Evolutionary conservation across 1,284 basidiomycete genomes (phyloP).

Genomic region (Leucoagaricus sp.): DNA sequence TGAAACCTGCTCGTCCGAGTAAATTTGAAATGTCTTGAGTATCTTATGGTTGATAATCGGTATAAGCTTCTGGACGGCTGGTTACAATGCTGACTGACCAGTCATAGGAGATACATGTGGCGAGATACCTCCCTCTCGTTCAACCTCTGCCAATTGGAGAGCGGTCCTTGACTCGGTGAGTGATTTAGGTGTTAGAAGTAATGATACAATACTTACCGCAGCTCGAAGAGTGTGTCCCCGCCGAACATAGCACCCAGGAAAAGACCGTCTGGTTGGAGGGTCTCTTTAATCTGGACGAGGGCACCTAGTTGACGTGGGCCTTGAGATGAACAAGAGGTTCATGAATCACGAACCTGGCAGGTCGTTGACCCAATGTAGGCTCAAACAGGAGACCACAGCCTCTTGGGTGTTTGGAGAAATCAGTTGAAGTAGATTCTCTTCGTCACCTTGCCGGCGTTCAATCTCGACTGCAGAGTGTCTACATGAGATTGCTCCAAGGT

Average conservation of each 20-base stretch:
- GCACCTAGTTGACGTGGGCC: conserved; percentile 52
- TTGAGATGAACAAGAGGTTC: background rate
- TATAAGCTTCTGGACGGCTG: too few species aligned
- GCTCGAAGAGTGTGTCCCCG: conserved; percentile 95
- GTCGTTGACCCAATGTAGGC: conserved; percentile 98
- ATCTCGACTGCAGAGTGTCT: conserved; percentile 55
- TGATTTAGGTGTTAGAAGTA: background rate
- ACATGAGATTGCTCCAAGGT: background rate
- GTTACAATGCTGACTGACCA: conserved; percentile 47
- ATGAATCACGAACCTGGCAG: conserved; percentile 71
- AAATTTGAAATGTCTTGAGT: conserved; percentile 91
- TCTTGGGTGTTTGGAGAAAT: conserved; percentile 82
- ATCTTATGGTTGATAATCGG: too few species aligned
- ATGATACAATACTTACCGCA: conserved; percentile 53
- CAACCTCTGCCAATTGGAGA: conserved; percentile 92
- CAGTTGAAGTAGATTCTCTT: conserved; percentile 68
- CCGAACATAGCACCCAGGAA: conserved; percentile 96
- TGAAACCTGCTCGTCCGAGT: conserved; percentile 91
- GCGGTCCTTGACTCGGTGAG: conserved; percentile 48
- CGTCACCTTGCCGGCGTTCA: conserved; percentile 74
- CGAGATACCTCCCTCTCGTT: conserved; percentile 94
- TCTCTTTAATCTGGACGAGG: conserved; percentile 86
- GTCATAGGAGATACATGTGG: conserved; percentile 98
- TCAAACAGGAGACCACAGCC: conserved; percentile 89
- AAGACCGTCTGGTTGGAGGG: conserved; percentile 89